Percentiles rank a stretch among this genome's conserved stretches.
These are phyloP conservation scores for Globisporangium orthogonon DNA, from an alignment of 352 stramenopile species.

Conservation along the genomic window DNA sequence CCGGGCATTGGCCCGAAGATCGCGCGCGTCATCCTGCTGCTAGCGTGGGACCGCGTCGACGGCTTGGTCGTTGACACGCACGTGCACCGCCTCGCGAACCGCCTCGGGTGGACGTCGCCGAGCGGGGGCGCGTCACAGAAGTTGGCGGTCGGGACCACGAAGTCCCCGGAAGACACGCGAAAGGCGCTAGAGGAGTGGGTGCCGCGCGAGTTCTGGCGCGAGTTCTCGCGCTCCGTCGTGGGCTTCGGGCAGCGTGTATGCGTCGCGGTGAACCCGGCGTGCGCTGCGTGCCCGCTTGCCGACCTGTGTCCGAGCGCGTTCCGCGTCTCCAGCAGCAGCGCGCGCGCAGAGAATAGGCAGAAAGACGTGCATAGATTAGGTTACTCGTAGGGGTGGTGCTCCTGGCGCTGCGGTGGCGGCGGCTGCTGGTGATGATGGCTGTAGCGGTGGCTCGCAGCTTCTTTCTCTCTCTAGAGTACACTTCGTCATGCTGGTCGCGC, in stretches of 20 bases:
- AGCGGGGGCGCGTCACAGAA: slow-evolving; percentile 65
- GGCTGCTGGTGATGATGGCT: background rate
- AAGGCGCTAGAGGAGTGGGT: slow-evolving; percentile 92
- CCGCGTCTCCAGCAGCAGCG: background rate
- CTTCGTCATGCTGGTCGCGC: background rate
- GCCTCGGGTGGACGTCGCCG: slow-evolving; percentile 88
- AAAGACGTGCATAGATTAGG: background rate
- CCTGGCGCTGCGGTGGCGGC: no score
- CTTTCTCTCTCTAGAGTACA: background rate
- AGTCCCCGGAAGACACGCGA: slow-evolving; percentile 91
- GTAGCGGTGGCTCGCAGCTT: background rate
- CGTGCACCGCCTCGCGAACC: slow-evolving; percentile 96
- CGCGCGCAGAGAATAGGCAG: background rate
- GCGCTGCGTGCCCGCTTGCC: slow-evolving; percentile 57
- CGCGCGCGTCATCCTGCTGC: slow-evolving; percentile 93
- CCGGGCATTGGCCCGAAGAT: slow-evolving; percentile 96
- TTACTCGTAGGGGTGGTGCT: background rate
- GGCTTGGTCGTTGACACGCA: slow-evolving; percentile 97
- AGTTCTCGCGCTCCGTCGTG: slow-evolving; percentile 93
- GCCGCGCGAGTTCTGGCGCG: slow-evolving; percentile 82
- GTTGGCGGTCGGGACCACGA: slow-evolving; percentile 49
- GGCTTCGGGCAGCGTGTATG: slow-evolving; percentile 95
- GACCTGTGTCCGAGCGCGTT: slow-evolving; percentile 42
- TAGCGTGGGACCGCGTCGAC: slow-evolving; percentile 80
- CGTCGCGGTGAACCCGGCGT: slow-evolving; percentile 60